A percentile compares a stretch with the other conserved stretches of the same genome.
phyloP scores from a whole-genome alignment of 2,329 filamentous ascomycete species.

The Malbranchea cinnamomea region DNA sequence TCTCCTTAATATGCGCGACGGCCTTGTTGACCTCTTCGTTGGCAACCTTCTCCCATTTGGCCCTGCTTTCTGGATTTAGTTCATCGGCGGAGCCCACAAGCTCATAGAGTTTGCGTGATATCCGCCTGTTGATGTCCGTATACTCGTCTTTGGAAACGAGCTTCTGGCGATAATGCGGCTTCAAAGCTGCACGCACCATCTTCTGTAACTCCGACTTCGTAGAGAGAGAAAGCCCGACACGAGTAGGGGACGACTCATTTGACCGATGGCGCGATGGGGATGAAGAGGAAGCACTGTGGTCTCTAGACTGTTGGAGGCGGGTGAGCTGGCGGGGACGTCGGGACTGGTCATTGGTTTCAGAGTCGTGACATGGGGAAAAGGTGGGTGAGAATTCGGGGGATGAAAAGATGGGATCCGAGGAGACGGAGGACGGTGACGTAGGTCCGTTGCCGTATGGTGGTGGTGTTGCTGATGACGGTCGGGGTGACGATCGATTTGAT shows the following conservation, averaged over 20 bases:
- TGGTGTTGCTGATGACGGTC: conserved; percentile 53
- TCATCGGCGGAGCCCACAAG: conserved; percentile 37
- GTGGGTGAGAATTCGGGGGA: conserved; percentile 60
- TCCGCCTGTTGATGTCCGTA: conserved; percentile 75
- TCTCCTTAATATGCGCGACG: conserved; percentile 31
- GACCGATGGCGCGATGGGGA: conserved; percentile 34
- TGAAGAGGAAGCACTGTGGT: conserved; percentile 27
- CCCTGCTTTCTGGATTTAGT: conserved; percentile 51
- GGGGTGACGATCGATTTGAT: conserved; percentile 49
- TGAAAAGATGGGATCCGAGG: conserved; percentile 59
- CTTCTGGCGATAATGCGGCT: conserved; percentile 66
- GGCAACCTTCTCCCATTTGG: conserved; percentile 62
- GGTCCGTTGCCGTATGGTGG: conserved; percentile 51
- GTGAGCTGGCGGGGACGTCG: conserved; percentile 9
- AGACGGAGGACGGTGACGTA: conserved; percentile 53
- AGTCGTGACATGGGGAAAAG: conserved; percentile 29
- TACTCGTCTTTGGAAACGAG: conserved; percentile 80
- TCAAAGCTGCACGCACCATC: conserved; percentile 70
- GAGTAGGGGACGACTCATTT: conserved; percentile 52
- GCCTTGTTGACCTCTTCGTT: conserved; percentile 64
- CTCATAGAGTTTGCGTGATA: conserved; percentile 79
- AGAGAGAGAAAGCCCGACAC: conserved; percentile 54
- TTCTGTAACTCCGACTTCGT: conserved; percentile 80
- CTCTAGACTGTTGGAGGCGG: conserved; percentile 6
- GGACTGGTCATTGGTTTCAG: conserved; percentile 2